Base-by-base conservation (phyloP, 1,284 basidiomycete species). In the Gomphus bonarii region DNA sequence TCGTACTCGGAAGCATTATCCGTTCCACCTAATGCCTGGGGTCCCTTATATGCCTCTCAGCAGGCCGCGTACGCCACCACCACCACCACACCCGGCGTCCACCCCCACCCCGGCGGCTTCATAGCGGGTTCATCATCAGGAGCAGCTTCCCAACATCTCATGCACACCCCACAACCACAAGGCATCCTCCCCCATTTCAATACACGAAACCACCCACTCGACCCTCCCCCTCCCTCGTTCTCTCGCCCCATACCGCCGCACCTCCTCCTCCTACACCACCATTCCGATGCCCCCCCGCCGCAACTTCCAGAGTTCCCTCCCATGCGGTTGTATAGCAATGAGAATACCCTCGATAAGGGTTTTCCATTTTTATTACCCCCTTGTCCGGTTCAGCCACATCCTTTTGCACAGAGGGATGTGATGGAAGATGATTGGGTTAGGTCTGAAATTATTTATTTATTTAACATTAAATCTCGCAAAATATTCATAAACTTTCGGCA, bases 381-480 rank as follows among this genome's bases (percentile, higher is more conserved):
- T 31, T 50, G 30, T 35, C 2, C 8, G 1, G 33, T 58, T 1
- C 56, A 58, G 7, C 69, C 69, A 12, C 74, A 76, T 62, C 73
- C 73, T 8, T 76, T 76, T 59, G 58, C 58, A 7, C 63, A 66
- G 46, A 71, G 72, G 61, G 73, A 75, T 62, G 65, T 76, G 8
- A 64, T 55, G 12, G 69, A 75, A 62, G 61, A 61, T 10, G 75
- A 76, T 62, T 76, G 75, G 75, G 43, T 63, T 18, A 64, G 62
- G 72, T 72, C 47, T 5, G 38, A 40, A 18, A 8, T 7, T 30
- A 20, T 14, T 33, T 31, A n/a, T n/a, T n/a, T n/a, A n/a, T n/a
- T n/a, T n/a, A n/a, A n/a, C n/a, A n/a, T 10, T 10, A 43, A 25
- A 4, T 35, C n/a, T 20, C 47, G 25, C 30, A 5, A 20, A 30